Percentiles rank a stretch among this genome's conserved stretches.
phyloP scores from a whole-genome alignment of 1,284 basidiomycete genomes.

The Trichosporon sp. region DNA sequence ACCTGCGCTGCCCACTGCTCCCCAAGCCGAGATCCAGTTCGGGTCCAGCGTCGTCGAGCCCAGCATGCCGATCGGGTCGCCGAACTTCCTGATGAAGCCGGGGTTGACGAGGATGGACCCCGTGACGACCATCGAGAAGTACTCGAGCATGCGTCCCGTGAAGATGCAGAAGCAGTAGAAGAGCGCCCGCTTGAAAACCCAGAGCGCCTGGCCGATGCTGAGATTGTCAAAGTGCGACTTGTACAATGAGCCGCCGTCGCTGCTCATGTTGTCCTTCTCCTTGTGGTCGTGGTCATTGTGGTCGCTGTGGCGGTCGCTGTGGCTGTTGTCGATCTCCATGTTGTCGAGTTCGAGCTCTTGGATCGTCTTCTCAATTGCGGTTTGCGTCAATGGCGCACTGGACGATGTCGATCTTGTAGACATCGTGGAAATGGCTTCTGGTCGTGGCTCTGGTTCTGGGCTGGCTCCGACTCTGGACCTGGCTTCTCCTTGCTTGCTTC shows the following conservation, averaged over 20 bases:
- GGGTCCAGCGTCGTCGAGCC: constrained; percentile 8
- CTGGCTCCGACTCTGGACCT: too few species aligned
- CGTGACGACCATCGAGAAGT: constrained; percentile 13
- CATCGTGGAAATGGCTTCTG: background rate
- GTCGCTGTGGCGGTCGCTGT: too few species aligned
- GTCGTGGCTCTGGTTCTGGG: too few species aligned
- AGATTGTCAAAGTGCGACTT: constrained; percentile 24
- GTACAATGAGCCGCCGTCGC: background rate
- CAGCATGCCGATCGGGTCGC: background rate
- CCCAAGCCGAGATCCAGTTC: constrained; percentile 23
- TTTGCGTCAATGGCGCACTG: background rate
- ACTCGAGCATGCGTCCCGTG: constrained; percentile 23
- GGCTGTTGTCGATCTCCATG: background rate
- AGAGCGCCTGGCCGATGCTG: constrained; percentile 15
- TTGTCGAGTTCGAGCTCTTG: background rate
- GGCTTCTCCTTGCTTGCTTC: too few species aligned
- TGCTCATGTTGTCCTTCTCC: background rate
- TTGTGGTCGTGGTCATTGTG: too few species aligned
- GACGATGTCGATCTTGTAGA: background rate
- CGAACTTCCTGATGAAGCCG: constrained; percentile 21
- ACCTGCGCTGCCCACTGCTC: constrained; percentile 13
- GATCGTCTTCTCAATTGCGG: background rate
- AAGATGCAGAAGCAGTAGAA: constrained; percentile 18
- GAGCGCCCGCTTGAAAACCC: constrained; percentile 19
- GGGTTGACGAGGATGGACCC: constrained; percentile 15